Conservation (phyloP, 257 asterid genomes). For the Ballota nigra region DNA sequence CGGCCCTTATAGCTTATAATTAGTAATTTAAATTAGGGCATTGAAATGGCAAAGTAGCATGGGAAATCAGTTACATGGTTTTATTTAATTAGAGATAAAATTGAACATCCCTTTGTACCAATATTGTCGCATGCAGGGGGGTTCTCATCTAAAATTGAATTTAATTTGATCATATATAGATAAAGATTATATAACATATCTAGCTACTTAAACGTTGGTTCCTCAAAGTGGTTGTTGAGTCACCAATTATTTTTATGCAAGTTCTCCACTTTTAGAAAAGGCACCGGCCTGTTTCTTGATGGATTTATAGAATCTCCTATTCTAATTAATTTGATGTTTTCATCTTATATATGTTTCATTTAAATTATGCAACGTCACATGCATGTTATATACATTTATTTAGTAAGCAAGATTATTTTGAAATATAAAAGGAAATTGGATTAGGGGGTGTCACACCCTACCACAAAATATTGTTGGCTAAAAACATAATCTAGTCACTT, state of each 20-base stretch:
- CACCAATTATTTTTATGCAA: constrained; percentile 39
- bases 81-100: neutral
- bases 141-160: constrained; percentile 16
- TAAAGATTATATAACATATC: constrained; percentile 17
- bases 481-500: constrained; percentile 26
- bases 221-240: constrained; percentile 43
- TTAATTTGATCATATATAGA: constrained; percentile 19
- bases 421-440: neutral
- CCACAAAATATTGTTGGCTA: constrained; percentile 30
- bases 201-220: constrained; percentile 24
- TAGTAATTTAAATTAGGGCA: neutral
- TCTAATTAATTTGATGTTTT: neutral
- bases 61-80: neutral
- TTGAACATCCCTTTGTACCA: constrained; percentile 24
- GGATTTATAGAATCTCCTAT: constrained; percentile 1
- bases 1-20: constrained; percentile 1
- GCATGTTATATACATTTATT: too few relatives aligned
- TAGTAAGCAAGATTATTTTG: too few relatives aligned
- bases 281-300: constrained; percentile 23
- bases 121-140: constrained; percentile 22
- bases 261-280: constrained; percentile 38
- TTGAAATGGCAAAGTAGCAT: constrained; percentile 4
- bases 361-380: too few relatives aligned
- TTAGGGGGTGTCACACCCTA: neutral
- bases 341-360: neutral